Percentiles rank a stretch among this genome's conserved stretches.
phyloP scores from a whole-genome alignment of 2,329 filamentous ascomycete species.

The Penicillium oxalicum region DNA sequence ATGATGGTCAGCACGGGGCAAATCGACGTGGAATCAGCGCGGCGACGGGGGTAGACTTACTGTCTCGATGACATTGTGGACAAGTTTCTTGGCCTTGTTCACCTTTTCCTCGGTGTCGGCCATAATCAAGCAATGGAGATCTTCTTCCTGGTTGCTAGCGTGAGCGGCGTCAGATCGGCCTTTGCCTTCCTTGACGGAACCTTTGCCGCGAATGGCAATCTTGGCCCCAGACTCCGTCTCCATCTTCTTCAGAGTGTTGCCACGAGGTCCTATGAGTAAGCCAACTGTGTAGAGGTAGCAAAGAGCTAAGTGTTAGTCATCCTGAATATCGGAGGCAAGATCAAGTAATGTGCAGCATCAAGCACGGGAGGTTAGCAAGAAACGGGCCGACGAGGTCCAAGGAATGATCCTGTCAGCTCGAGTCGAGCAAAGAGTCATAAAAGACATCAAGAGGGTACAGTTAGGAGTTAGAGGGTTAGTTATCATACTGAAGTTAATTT shows the following conservation, averaged over 20 bases:
- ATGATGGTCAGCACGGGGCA: slow-evolving; percentile 24
- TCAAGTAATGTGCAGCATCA: slow-evolving; percentile 29
- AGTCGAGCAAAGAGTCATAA: slow-evolving; percentile 40
- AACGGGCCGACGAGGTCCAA: slow-evolving; percentile 35
- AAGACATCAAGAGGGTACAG: slow-evolving; percentile 41
- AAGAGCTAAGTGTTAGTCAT: slow-evolving; percentile 85
- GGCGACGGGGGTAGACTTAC: slow-evolving; percentile 52
- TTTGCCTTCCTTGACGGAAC: slow-evolving; percentile 99
- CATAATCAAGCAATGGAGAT: slow-evolving; percentile 98
- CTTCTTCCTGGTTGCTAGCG: slow-evolving; percentile 99
- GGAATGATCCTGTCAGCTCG: slow-evolving; percentile 33
- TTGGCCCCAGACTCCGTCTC: slow-evolving; percentile 95
- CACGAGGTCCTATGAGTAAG: slow-evolving; percentile 99
- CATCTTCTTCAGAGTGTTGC: slow-evolving; percentile 99
- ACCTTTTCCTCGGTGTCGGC: slow-evolving; percentile 99
- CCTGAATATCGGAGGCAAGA: slow-evolving; percentile 35
- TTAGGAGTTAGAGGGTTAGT: slow-evolving; percentile 95
- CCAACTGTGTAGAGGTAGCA: slow-evolving; percentile 79
- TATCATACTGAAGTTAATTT: slow-evolving; percentile 99
- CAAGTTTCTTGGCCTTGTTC: slow-evolving; percentile 96
- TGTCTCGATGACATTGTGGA: slow-evolving; percentile 98
- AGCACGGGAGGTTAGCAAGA: slow-evolving; percentile 39
- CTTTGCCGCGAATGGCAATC: slow-evolving; percentile 98
- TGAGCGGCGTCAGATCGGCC: slow-evolving; percentile 97
- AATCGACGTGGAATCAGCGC: neutral